Evolutionary conservation across 139 green algal genomes (phyloP), one percentile per base, ranked within the genome.

Genomic region (Chlamydomonas sphaeroides): DNA sequence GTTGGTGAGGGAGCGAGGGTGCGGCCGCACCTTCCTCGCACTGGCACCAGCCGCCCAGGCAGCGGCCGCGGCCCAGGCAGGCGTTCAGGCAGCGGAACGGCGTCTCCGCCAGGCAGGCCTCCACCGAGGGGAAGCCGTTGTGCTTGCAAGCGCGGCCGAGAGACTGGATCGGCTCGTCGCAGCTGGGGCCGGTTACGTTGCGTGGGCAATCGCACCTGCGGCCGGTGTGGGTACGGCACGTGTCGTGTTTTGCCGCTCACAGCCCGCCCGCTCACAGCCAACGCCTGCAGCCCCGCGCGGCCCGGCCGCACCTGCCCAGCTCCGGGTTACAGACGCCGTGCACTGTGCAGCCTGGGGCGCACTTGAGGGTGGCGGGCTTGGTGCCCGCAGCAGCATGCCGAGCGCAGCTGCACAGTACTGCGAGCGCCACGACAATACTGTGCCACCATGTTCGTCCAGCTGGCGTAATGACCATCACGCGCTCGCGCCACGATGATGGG

Each of bases 171-270:
- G 74, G 38, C 17, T 70, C 21, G 23, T 56, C 67, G 36, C 69
- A 70, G 62, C 57, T 82, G 17, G 28, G 32, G 36, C 65, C 84
- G 63, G 71, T 79, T 35, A 65, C 25, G 39, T 89, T 82, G 14
- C 84, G 78, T 0, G 71, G 84, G 39, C 84, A 89, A 56, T 89
- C 84, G 33, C 84, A 89, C 65, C 84, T 88, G 84, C 69, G n/a
- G n/a, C n/a, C n/a, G n/a, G n/a, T n/a, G n/a, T n/a, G n/a, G n/a
- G n/a, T n/a, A n/a, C n/a, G n/a, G n/a, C n/a, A n/a, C n/a, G n/a
- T n/a, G n/a, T n/a, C n/a, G n/a, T n/a, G n/a, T n/a, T n/a, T n/a
- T n/a, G n/a, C n/a, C n/a, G n/a, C n/a, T n/a, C n/a, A n/a, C n/a
- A n/a, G n/a, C n/a, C n/a, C n/a, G n/a, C n/a, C n/a, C n/a, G n/a